phyloP scores from a whole-genome alignment of 2,329 filamentous ascomycete species.

The Drechslera avenae region DNA sequence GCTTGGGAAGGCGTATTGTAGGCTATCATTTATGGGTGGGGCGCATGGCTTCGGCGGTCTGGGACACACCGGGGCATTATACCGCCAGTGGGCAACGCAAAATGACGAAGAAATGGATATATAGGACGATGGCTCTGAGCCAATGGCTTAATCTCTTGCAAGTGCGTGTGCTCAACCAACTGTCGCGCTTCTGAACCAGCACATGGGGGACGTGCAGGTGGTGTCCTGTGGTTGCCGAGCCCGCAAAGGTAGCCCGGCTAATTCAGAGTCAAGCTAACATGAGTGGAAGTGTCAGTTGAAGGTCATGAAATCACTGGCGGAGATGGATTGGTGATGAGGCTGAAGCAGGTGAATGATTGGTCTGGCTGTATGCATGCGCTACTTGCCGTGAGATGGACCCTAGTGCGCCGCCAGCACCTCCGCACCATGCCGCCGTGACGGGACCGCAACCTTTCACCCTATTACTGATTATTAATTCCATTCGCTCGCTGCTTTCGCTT shows the following conservation, averaged over 20 bases:
- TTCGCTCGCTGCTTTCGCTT: slow-evolving; percentile 7
- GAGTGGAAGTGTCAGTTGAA: background rate
- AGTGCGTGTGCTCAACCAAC: background rate
- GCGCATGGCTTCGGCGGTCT: background rate
- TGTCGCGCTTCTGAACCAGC: background rate
- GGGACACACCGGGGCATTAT: too few species aligned
- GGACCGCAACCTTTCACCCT: slow-evolving; percentile 6
- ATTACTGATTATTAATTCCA: slow-evolving; percentile 12
- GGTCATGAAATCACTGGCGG: background rate
- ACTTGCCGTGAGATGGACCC: slow-evolving; percentile 2
- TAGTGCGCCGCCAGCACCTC: slow-evolving; percentile 15
- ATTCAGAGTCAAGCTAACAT: too few species aligned
- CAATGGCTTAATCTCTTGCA: background rate
- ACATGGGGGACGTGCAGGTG: background rate
- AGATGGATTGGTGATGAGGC: background rate
- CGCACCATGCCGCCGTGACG: slow-evolving; percentile 5
- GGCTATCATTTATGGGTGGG: slow-evolving; percentile 2
- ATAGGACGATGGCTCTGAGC: slow-evolving; percentile 2
- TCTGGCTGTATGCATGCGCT: slow-evolving; percentile 3
- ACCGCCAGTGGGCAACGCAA: too few species aligned
- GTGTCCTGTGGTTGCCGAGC: background rate
- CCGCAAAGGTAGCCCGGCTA: too few species aligned
- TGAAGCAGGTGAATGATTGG: slow-evolving; percentile 6
- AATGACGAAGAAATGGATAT: background rate
- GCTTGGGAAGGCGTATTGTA: slow-evolving; percentile 10